phyloP scores from a whole-genome alignment of 345 rosid species.

The Eucalyptus leucophloia region DNA sequence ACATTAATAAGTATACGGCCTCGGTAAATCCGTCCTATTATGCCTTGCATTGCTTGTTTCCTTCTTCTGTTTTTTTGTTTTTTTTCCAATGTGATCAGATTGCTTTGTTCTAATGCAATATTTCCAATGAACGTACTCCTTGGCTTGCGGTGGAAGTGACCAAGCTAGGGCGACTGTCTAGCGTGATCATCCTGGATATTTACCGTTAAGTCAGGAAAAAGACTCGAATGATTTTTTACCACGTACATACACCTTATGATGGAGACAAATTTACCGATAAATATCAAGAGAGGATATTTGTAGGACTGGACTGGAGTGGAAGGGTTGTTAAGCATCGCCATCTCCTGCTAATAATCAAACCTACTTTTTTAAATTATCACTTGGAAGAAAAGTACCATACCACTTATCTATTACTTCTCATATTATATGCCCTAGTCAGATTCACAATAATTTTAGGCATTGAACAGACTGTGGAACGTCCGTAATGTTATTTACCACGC shows the following conservation, averaged over 20 bases:
- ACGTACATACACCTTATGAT: neutral
- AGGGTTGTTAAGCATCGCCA: neutral
- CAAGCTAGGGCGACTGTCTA: neutral
- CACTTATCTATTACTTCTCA: neutral
- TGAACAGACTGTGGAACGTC: neutral
- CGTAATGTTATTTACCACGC: neutral
- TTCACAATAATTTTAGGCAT: neutral
- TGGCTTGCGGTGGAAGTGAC: neutral
- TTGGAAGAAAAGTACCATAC: neutral
- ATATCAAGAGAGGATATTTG: neutral
- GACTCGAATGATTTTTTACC: neutral
- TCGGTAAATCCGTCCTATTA: neutral
- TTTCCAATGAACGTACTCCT: neutral
- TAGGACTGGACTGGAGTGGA: neutral
- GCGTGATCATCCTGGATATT: neutral
- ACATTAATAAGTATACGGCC: neutral
- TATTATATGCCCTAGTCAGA: too few species aligned
- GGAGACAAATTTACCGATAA: neutral
- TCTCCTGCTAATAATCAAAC: neutral
- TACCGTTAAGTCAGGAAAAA: neutral
- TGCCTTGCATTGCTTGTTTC: neutral
- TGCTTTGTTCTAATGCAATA: neutral
- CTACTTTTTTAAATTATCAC: neutral
- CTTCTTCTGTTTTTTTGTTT: neutral
- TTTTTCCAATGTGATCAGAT: neutral